Conservation (phyloP, 345 rosid genomes). For the Hevea brasiliensis region DNA sequence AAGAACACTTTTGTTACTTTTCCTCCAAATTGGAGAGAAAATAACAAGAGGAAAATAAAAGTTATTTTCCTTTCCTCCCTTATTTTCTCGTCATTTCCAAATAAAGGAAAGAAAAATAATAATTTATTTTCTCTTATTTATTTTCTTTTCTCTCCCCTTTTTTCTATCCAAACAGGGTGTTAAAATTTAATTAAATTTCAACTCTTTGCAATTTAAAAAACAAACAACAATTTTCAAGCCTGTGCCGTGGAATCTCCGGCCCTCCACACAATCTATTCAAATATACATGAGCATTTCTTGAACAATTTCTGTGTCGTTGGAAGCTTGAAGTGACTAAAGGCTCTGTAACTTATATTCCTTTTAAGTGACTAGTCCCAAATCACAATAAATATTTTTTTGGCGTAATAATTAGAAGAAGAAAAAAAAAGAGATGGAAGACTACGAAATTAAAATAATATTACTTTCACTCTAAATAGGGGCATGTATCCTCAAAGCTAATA, state of each 20-base stretch:
- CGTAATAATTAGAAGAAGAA: background rate
- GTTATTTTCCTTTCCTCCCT: too few relatives aligned
- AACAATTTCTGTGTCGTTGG: background rate
- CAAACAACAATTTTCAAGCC: background rate
- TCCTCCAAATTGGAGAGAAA: too few relatives aligned
- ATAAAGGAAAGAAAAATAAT: too few relatives aligned
- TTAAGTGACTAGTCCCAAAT: background rate
- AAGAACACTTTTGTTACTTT: too few relatives aligned
- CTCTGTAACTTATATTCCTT: background rate
- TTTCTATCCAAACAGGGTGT: too few relatives aligned
- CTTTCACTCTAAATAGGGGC: background rate
- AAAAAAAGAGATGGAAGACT: background rate
- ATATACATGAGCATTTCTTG: background rate
- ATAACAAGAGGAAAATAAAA: too few relatives aligned
- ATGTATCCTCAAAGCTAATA: constrained; percentile 26
- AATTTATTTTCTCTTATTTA: too few relatives aligned
- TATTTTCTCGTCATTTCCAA: too few relatives aligned
- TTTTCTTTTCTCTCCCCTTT: too few relatives aligned
- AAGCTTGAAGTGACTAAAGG: background rate
- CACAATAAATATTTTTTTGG: too few relatives aligned
- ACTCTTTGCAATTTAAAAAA: background rate
- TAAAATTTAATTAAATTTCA: too few relatives aligned
- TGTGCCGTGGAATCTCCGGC: background rate
- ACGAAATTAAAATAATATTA: constrained; percentile 6
- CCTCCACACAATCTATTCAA: too few relatives aligned